Evolutionary conservation across 2,329 filamentous ascomycete species (phyloP).

Genomic region (Talaromyces verruculosus): DNA sequence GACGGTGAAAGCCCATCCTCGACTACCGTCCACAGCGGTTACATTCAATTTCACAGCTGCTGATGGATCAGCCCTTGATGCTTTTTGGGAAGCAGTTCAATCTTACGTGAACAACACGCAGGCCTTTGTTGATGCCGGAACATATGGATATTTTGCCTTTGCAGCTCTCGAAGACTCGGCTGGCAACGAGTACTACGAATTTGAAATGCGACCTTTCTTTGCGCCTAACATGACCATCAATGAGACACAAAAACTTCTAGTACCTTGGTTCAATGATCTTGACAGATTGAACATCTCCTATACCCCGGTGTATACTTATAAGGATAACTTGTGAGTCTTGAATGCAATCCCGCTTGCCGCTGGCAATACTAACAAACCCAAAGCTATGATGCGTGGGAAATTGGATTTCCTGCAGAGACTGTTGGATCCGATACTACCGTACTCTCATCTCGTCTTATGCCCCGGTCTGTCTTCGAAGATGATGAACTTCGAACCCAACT

Average conservation of each 20-base stretch:
- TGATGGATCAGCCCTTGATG: not conserved
- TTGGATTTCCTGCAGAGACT: conserved; percentile 26
- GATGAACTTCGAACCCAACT: conserved; percentile 2
- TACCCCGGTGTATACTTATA: conserved; percentile 27
- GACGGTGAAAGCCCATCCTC: conserved; percentile 54
- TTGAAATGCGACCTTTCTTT: conserved; percentile 29
- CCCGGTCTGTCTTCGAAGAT: conserved; percentile 26
- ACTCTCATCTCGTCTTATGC: conserved; percentile 28
- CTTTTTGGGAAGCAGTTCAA: conserved; percentile 5
- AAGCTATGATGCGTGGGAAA: conserved; percentile 26
- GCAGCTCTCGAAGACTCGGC: conserved; percentile 24
- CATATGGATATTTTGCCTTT: conserved; percentile 10
- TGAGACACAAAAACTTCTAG: conserved; percentile 25
- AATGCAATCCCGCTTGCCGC: not conserved
- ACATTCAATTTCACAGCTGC: conserved; percentile 2
- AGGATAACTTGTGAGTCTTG: conserved; percentile 27
- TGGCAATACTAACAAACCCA: not conserved
- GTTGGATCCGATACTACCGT: conserved; percentile 26
- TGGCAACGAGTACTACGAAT: conserved; percentile 28
- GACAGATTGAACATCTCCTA: conserved; percentile 25
- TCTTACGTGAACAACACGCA: conserved; percentile 6
- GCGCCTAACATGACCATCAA: conserved; percentile 28
- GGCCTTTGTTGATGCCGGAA: conserved; percentile 5
- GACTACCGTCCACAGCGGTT: conserved; percentile 25
- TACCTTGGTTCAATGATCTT: conserved; percentile 27